Conservation (phyloP, 192 early-diverging fungal genomes). For the Coemansia sp. region DNA sequence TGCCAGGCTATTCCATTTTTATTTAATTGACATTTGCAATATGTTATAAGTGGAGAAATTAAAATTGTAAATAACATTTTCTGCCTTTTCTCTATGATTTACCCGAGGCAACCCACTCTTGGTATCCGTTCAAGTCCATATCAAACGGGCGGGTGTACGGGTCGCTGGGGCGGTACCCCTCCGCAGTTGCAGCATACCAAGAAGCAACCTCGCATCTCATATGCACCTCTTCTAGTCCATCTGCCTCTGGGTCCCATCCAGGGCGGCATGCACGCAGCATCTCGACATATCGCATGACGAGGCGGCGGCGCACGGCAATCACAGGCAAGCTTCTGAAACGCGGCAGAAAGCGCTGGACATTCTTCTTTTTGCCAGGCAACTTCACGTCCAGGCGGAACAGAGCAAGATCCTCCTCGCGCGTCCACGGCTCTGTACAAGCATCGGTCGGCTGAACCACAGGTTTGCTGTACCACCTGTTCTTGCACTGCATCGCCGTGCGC, state of each 20-base stretch:
- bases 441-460: not conserved
- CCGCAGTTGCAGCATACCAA: conserved; percentile 14
- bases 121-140: conserved; percentile 26
- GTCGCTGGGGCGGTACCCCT: conserved; percentile 33
- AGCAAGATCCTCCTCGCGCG: conserved; percentile 24
- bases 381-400: conserved; percentile 13
- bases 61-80: too few relatives aligned
- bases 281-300: conserved; percentile 14
- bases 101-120: not conserved
- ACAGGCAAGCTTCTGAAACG: not conserved
- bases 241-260: conserved; percentile 34
- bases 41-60: too few relatives aligned
- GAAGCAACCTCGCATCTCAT: conserved; percentile 35
- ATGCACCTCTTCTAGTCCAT: conserved; percentile 39
- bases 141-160: conserved; percentile 22
- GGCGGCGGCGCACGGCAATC: conserved; percentile 1
- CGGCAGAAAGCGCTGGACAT: conserved; percentile 12
- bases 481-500: conserved; percentile 22
- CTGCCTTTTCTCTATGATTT: too few relatives aligned
- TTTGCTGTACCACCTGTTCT: conserved; percentile 6
- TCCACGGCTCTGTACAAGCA: conserved; percentile 18
- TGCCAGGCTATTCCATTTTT: too few relatives aligned
- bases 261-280: conserved; percentile 26
- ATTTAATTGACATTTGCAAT: too few relatives aligned
- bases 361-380: conserved; percentile 7